Evolutionary conservation across 306 rosid genomes (phyloP), one percentile per base, ranked within the genome.

Genomic region (Quercus aquifolioides): DNA sequence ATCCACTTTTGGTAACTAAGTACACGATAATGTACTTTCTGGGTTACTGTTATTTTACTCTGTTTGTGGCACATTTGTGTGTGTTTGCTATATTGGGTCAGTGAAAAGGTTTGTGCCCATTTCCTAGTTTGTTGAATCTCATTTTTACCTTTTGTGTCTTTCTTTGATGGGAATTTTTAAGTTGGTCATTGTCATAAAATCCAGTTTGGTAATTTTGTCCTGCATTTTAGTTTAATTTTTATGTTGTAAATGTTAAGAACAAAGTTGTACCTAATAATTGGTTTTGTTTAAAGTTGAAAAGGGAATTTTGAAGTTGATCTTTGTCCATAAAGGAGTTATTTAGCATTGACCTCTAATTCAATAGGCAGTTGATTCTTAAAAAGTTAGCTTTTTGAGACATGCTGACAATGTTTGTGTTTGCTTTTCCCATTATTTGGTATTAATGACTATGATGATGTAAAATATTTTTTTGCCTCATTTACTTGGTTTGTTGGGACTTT

Each of bases 1-100:
- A 55, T 86, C 94, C 71, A 90, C 87, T 69, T 88, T 90, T 74
- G 94, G 94, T 92, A 85, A 80, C 64, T 74, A 35, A 78, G 55
- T 65, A 54, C 7, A 52, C 17, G 54, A 49, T 49, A 49, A 12
- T 49, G 17, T 41, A 10, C 81, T 70, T 74, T 69, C 74, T 74
- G 68, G 73, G 81, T 76, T 46, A 21, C 59, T 52, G 26, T 64
- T 83, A 6, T 59, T 75, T 75, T 80, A 13, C 73, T 62, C 69
- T 10, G 11, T 80, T 73, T 63, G 28, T 21, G 43, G 31, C 68
- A 60, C 9, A 38, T 73, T 79, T 20, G n/a, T 33, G 43, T 33
- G 21, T 13, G 49, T 71, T 80, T 49, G 15, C 79, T 78, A 18
- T 19, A 41, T 77, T 67, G 26, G 79, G 21, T 55, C 26, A 9